Conservation (phyloP, 768 basidiomycete genomes). For the Lactarius deliciosus region DNA sequence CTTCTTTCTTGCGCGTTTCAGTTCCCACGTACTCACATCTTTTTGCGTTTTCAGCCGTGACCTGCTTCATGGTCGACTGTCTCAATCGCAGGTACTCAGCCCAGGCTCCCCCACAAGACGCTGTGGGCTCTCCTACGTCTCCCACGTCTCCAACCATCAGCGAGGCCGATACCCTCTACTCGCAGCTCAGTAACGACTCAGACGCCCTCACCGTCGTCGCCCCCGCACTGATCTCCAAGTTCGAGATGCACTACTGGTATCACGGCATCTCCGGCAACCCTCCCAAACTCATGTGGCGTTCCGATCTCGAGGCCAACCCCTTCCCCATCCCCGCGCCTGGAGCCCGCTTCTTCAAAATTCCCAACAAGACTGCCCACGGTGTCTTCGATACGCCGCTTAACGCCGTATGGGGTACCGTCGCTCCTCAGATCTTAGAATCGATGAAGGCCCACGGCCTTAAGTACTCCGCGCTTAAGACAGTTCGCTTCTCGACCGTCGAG, state of each 20-base stretch:
- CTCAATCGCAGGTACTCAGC: constrained; percentile 24
- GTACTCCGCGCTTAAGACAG: constrained; percentile 37
- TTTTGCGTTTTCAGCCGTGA: constrained; percentile 33
- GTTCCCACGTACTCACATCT: constrained; percentile 30
- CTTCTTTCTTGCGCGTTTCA: constrained; percentile 31
- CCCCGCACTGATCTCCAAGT: constrained; percentile 32
- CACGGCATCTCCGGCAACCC: constrained; percentile 33
- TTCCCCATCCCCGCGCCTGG: constrained; percentile 33
- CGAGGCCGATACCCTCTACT: constrained; percentile 14
- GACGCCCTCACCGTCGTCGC: constrained; percentile 24
- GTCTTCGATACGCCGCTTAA: constrained; percentile 45
- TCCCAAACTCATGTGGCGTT: constrained; percentile 33
- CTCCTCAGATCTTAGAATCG: constrained; percentile 39
- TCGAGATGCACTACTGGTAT: constrained; percentile 26
- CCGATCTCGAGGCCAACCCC: constrained; percentile 33
- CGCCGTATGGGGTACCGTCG: constrained; percentile 41
- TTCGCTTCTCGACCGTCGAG: constrained; percentile 32
- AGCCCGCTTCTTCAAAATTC: constrained; percentile 31
- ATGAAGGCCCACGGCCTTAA: constrained; percentile 36
- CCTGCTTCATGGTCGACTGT: constrained; percentile 36
- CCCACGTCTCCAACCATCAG: neutral
- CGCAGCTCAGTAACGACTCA: constrained; percentile 1
- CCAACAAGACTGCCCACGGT: constrained; percentile 42
- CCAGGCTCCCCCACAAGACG: constrained; percentile 11
- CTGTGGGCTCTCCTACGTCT: constrained; percentile 3